These are phyloP conservation scores for Verticillium tricorpus DNA, from an alignment of 2,329 filamentous ascomycete genomes.

Conservation along the genomic window DNA sequence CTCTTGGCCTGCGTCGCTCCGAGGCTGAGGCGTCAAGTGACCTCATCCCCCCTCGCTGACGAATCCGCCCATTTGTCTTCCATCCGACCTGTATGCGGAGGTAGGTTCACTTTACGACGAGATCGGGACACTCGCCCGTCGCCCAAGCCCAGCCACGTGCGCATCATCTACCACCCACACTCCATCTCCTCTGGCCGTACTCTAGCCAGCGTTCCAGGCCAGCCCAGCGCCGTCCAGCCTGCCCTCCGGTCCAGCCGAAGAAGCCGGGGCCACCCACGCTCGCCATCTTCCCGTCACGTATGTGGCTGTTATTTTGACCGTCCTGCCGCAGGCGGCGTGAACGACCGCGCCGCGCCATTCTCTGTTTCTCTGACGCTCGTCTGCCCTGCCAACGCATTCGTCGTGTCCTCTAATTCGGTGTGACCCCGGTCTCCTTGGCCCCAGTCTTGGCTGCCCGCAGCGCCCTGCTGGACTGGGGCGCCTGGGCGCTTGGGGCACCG, in stretches of 20 bases:
- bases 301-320: too few species aligned
- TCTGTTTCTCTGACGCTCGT: background rate
- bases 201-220: background rate
- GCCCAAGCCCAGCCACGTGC: background rate
- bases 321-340: too few species aligned
- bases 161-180: background rate
- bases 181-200: background rate
- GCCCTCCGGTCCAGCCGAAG: background rate
- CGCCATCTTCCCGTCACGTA: too few species aligned
- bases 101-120: background rate
- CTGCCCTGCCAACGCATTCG: background rate
- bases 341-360: too few species aligned
- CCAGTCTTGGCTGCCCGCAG: background rate
- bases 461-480: background rate
- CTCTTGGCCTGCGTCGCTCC: background rate
- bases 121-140: background rate
- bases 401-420: background rate
- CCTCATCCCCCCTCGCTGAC: background rate
- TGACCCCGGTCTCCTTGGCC: background rate
- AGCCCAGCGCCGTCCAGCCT: background rate
- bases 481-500: background rate
- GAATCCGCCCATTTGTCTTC: background rate
- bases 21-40: background rate
- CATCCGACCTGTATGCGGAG: background rate
- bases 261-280: background rate